Conservation (phyloP, 306 rosid genomes). For the Cyclanthera cordifolia region DNA sequence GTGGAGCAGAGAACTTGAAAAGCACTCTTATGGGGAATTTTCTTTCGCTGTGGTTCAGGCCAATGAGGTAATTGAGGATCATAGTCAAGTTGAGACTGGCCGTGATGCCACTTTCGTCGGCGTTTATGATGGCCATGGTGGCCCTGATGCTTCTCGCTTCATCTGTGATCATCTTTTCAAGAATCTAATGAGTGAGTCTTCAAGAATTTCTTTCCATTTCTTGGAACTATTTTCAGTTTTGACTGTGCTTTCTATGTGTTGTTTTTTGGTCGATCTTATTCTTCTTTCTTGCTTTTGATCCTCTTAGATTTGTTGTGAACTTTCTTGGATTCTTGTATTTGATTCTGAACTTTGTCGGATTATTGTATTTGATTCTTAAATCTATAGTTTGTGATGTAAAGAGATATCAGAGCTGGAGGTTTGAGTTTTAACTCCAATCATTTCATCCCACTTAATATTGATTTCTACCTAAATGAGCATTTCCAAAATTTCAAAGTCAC, state of each 20-base stretch:
- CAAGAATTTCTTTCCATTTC: not conserved
- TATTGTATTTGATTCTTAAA: not conserved
- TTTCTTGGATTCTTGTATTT: constrained; percentile 3
- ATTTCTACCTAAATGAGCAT: too few relatives aligned
- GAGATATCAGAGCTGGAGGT: too few relatives aligned
- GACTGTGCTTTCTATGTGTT: not conserved
- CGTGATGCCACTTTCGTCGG: constrained; percentile 57
- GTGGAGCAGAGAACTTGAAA: constrained; percentile 59
- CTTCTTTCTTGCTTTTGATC: not conserved
- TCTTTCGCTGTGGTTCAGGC: constrained; percentile 80
- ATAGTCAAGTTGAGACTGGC: constrained; percentile 75
- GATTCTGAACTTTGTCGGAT: constrained; percentile 8
- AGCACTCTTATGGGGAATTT: constrained; percentile 60
- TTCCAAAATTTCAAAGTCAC: too few relatives aligned
- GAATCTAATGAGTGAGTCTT: constrained; percentile 48
- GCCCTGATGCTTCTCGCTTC: constrained; percentile 54
- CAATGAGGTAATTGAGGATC: constrained; percentile 61
- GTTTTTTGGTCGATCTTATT: not conserved
- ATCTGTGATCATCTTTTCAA: constrained; percentile 50
- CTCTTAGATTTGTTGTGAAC: not conserved
- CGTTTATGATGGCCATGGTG: constrained; percentile 90
- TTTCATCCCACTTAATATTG: too few relatives aligned
- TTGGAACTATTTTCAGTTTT: constrained; percentile 5
- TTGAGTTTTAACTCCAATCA: too few relatives aligned
- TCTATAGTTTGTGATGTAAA: not conserved